Evolutionary conservation across 2,329 filamentous ascomycete genomes (phyloP).

Genomic region (Aspergillus texensis): DNA sequence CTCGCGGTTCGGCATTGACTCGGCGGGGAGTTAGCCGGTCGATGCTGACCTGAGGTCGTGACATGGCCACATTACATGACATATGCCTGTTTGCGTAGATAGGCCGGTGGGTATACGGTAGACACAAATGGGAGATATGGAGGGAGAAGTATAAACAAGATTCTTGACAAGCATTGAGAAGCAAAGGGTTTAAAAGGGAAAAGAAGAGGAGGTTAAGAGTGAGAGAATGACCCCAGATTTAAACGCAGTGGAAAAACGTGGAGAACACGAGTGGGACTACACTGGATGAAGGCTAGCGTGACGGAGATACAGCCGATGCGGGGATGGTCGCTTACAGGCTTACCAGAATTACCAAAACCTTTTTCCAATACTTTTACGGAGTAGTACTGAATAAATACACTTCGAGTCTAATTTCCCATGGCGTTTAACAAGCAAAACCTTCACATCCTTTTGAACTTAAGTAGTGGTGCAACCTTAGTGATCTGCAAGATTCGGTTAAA

Average conservation of each 20-base stretch:
- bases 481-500: slow-evolving; percentile 9
- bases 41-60: slow-evolving; percentile 78
- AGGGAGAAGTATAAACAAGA: neutral
- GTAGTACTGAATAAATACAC: neutral
- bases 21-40: slow-evolving; percentile 74
- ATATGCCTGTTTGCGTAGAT: neutral
- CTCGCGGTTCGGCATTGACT: slow-evolving; percentile 73
- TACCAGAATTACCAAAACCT: neutral
- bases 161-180: slow-evolving; percentile 6
- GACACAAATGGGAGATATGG: slow-evolving; percentile 1
- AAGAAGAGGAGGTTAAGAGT: slow-evolving; percentile 9
- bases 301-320: slow-evolving; percentile 20
- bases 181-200: slow-evolving; percentile 14
- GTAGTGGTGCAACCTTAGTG: neutral
- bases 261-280: slow-evolving; percentile 17
- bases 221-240: slow-evolving; percentile 17
- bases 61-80: slow-evolving; percentile 51
- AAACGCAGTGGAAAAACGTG: slow-evolving; percentile 22
- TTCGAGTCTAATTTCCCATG: neutral
- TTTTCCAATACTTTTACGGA: too few relatives aligned
- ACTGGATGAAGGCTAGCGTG: slow-evolving; percentile 1
- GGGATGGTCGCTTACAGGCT: slow-evolving; percentile 15
- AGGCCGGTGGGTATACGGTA: neutral
- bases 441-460: neutral
- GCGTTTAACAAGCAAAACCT: neutral